Conservation (phyloP, 441 rosid species). For the Bocquillonia castaneifolia region DNA sequence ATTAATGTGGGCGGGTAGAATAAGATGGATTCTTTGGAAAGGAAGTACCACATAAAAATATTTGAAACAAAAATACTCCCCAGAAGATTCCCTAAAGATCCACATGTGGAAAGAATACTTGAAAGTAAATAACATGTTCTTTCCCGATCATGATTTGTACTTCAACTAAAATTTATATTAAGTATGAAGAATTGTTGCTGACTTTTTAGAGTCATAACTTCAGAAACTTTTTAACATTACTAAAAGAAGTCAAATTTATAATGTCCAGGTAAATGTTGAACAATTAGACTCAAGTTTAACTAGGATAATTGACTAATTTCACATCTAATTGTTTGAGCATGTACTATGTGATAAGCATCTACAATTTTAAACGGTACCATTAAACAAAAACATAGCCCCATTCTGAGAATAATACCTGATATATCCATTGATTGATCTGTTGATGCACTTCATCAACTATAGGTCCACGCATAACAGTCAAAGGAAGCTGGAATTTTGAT, state of each 20-base stretch:
- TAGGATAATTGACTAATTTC: background rate
- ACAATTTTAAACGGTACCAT: background rate
- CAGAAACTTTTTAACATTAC: background rate
- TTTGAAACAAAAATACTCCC: background rate
- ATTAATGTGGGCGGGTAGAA: background rate
- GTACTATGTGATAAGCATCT: background rate
- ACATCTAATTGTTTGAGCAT: background rate
- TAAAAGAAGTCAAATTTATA: background rate
- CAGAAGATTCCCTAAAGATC: background rate
- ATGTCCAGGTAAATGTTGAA: background rate
- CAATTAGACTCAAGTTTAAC: background rate
- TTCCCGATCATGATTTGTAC: background rate
- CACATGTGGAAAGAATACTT: background rate
- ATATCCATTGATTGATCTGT: conserved; percentile 77
- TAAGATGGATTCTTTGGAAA: background rate
- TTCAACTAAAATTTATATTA: no score
- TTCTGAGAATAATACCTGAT: conserved; percentile 54
- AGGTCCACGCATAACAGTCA: conserved; percentile 69
- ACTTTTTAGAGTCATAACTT: background rate
- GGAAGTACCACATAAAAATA: background rate
- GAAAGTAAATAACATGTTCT: background rate
- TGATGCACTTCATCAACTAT: conserved; percentile 87
- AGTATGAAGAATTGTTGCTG: background rate
- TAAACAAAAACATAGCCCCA: conserved; percentile 5
- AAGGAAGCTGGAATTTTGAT: conserved; percentile 50